A percentile compares a stretch with the other conserved stretches of the same genome.
These are phyloP conservation scores for Aspergillus oerlinghausenensis DNA, from an alignment of 2,329 filamentous ascomycete species.

Conservation along the genomic window DNA sequence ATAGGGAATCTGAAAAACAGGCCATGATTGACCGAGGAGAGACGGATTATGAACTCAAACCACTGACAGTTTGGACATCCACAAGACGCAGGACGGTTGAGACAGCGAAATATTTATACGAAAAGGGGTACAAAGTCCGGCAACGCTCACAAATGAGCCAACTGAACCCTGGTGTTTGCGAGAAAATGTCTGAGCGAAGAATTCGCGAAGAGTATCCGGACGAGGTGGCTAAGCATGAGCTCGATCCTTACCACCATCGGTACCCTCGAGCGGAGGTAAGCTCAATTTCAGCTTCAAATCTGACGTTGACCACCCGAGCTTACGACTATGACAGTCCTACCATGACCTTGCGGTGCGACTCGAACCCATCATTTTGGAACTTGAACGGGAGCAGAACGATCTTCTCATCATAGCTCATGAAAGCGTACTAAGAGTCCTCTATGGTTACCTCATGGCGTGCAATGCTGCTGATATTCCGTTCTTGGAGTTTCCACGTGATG, in stretches of 20 bases:
- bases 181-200: slow-evolving; percentile 79
- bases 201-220: slow-evolving; percentile 82
- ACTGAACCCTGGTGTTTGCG: slow-evolving; percentile 92
- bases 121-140: slow-evolving; percentile 75
- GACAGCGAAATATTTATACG: slow-evolving; percentile 76
- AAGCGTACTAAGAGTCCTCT: slow-evolving; percentile 92
- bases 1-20: slow-evolving; percentile 76
- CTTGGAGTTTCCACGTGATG: slow-evolving; percentile 88
- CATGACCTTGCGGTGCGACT: slow-evolving; percentile 97
- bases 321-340: slow-evolving; percentile 64
- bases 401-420: slow-evolving; percentile 98
- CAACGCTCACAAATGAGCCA: slow-evolving; percentile 96
- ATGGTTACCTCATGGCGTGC: slow-evolving; percentile 98
- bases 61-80: slow-evolving; percentile 90
- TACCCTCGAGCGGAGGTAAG: slow-evolving; percentile 88
- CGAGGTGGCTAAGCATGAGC: slow-evolving; percentile 86
- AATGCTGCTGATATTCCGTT: slow-evolving; percentile 91
- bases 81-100: slow-evolving; percentile 86
- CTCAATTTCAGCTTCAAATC: not conserved
- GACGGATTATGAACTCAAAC: slow-evolving; percentile 64
- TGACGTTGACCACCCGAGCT: not conserved
- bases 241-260: slow-evolving; percentile 93
- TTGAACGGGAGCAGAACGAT: slow-evolving; percentile 95
- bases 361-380: slow-evolving; percentile 94
- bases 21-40: slow-evolving; percentile 66